Evolutionary conservation across 306 rosid genomes (phyloP).

Genomic region (Aeschynomene evenia): DNA sequence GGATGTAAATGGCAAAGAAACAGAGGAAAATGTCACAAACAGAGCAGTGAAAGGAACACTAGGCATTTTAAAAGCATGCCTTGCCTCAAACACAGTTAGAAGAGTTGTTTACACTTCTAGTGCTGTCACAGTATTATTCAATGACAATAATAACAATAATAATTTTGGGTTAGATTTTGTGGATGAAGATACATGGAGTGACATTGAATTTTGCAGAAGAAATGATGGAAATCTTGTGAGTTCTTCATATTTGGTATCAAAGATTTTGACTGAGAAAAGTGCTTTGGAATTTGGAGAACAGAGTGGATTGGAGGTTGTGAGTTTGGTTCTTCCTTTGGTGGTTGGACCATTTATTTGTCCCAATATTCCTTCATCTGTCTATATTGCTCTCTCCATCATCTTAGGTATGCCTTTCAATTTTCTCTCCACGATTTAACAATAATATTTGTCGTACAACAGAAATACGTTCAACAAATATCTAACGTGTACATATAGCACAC

Average conservation of each 20-base stretch:
- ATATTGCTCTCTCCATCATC: slow-evolving; percentile 38
- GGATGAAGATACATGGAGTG: slow-evolving; percentile 63
- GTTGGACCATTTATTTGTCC: slow-evolving; percentile 61
- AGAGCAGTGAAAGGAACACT: slow-evolving; percentile 45
- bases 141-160: not conserved
- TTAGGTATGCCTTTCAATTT: slow-evolving; percentile 36
- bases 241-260: slow-evolving; percentile 49
- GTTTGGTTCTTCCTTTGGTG: slow-evolving; percentile 53
- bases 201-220: slow-evolving; percentile 36
- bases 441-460: too few species aligned
- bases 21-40: slow-evolving; percentile 34
- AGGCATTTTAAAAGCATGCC: slow-evolving; percentile 48
- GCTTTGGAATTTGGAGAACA: slow-evolving; percentile 49
- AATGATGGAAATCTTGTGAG: not conserved
- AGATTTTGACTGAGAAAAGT: slow-evolving; percentile 48
- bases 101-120: slow-evolving; percentile 57
- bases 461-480: too few species aligned
- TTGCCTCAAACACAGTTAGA: slow-evolving; percentile 47
- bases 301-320: slow-evolving; percentile 55
- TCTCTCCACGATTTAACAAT: not conserved
- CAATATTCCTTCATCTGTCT: slow-evolving; percentile 42
- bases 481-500: too few species aligned
- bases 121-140: slow-evolving; percentile 27
- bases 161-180: not conserved
- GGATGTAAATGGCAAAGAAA: slow-evolving; percentile 40